Evolutionary conservation across 257 asterid genomes (phyloP).

Genomic region (Nicotiana knightiana): DNA sequence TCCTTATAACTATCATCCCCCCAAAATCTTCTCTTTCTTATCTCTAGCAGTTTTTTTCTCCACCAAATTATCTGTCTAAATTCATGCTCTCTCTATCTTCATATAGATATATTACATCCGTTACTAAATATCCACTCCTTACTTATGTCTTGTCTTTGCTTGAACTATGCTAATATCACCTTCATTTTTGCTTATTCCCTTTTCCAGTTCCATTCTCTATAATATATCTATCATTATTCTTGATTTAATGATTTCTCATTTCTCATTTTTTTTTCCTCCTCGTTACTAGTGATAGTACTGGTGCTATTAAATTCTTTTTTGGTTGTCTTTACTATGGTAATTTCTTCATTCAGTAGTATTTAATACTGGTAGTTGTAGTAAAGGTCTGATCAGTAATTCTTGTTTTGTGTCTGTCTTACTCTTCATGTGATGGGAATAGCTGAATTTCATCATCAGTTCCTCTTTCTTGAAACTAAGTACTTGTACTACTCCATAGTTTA

Average conservation of each 20-base stretch:
- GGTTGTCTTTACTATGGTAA: neutral
- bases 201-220: conserved; percentile 12
- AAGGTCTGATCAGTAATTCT: neutral
- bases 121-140: conserved; percentile 25
- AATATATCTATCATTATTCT: neutral
- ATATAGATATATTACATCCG: conserved; percentile 17
- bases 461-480: neutral
- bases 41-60: neutral
- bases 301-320: neutral
- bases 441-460: neutral
- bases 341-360: conserved; percentile 9
- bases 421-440: neutral
- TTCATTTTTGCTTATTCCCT: conserved; percentile 8
- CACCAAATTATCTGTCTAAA: neutral
- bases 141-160: conserved; percentile 36
- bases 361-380: conserved; percentile 8
- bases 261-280: conserved; percentile 27
- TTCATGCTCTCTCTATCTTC: neutral
- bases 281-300: neutral
- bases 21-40: neutral
- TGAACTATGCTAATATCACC: conserved; percentile 27
- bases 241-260: too few relatives aligned
- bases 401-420: neutral
- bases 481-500: neutral
- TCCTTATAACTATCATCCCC: conserved; percentile 8